A percentile compares a stretch with the other conserved stretches of the same genome.
Conservation (phyloP, 352 stramenopile species). For the Phytophthora aleatoria region DNA sequence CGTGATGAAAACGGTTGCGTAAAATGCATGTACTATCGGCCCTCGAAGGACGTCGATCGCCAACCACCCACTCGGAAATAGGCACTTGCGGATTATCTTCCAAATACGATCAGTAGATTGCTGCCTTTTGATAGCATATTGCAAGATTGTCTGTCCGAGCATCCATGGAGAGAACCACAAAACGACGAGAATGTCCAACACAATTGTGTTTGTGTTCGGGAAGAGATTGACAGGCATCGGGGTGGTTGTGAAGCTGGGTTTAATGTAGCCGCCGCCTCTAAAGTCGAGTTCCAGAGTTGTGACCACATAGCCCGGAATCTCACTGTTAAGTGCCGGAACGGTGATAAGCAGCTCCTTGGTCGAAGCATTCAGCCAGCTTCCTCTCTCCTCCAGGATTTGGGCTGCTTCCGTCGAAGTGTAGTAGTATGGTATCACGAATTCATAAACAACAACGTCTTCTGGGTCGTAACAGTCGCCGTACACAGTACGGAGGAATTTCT, state of each 20-base stretch:
- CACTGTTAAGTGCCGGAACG: conserved; percentile 43
- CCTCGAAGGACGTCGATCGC: not conserved
- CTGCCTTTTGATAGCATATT: not conserved
- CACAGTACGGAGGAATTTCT: conserved; percentile 30
- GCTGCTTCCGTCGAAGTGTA: not conserved
- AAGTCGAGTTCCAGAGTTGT: not conserved
- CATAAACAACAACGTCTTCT: not conserved
- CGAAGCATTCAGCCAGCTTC: conserved; percentile 11
- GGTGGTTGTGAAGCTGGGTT: not conserved
- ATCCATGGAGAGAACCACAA: too few relatives aligned
- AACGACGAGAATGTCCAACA: too few relatives aligned
- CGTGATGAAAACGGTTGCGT: conserved; percentile 29
- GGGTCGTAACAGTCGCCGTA: conserved; percentile 45
- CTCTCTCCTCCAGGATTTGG: not conserved
- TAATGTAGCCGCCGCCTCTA: not conserved
- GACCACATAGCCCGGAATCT: not conserved
- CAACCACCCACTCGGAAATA: not conserved
- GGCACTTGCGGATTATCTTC: not conserved
- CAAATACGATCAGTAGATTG: not conserved
- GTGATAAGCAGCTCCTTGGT: conserved; percentile 32
- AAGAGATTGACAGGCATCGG: not conserved
- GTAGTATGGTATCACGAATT: conserved; percentile 12
- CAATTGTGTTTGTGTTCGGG: not conserved
- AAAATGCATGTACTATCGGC: not conserved
- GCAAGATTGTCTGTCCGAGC: too few relatives aligned